Evolutionary conservation across 768 basidiomycete genomes (phyloP).

Genomic region (Phylloporus sp.): DNA sequence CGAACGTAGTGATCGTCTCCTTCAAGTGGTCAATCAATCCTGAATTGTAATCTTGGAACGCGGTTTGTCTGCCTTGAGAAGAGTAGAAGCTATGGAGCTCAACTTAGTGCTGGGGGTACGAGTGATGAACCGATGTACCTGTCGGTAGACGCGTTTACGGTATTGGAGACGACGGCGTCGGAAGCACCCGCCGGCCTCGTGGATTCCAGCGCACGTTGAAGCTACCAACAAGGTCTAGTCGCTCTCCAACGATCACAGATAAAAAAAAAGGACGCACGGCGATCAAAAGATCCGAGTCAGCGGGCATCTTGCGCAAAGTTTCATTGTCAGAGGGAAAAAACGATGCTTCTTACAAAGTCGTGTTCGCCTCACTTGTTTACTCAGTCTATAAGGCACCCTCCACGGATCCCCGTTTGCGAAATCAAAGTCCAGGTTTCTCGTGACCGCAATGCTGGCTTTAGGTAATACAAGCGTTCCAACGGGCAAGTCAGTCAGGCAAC

Average conservation of each 20-base stretch:
- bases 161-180: constrained; percentile 35
- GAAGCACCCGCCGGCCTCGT: constrained; percentile 39
- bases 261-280: constrained; percentile 36
- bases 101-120: constrained; percentile 4
- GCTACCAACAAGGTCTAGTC: constrained; percentile 31
- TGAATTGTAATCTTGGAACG: constrained; percentile 71
- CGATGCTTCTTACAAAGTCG: neutral
- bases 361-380: constrained; percentile 48
- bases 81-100: constrained; percentile 64
- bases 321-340: constrained; percentile 4
- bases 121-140: constrained; percentile 43
- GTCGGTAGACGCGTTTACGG: constrained; percentile 77
- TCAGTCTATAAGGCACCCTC: constrained; percentile 56
- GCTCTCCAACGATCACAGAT: neutral
- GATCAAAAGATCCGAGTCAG: constrained; percentile 50
- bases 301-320: constrained; percentile 40
- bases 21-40: constrained; percentile 55
- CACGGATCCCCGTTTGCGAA: constrained; percentile 43
- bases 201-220: constrained; percentile 40
- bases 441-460: constrained; percentile 59
- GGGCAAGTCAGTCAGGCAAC: constrained; percentile 59
- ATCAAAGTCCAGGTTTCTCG: constrained; percentile 73
- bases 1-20: constrained; percentile 56
- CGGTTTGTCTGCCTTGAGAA: constrained; percentile 78
- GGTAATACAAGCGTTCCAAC: constrained; percentile 78